Base-by-base conservation (phyloP, 805 yeast genomes). In the Saturnispora halmiae region DNA sequence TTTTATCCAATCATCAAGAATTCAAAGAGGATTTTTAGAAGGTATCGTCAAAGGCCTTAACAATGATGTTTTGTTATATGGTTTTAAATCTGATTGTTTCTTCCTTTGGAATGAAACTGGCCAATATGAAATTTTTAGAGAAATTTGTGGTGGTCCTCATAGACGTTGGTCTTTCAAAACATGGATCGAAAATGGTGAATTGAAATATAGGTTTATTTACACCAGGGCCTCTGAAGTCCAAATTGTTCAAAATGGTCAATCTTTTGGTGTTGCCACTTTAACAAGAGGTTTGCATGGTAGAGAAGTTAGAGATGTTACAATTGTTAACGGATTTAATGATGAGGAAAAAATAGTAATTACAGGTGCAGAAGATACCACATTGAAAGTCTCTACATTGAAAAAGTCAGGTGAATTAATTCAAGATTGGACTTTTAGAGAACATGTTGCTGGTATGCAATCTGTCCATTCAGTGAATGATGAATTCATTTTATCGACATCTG, bases 111-210 rank as follows among this genome's bases (percentile, higher is more conserved):
- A 88, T 56, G 95, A 85, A 52, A 75, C 87, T 1, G 65, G 70
- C 32, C 87, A 83, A 49, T 66, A 69, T 39, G 95, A 87, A 55
- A 56, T 85, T 2, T 65, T 73, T 36, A 72, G 77, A 43, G 85
- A 78, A 46, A 59, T 69, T 11, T 92, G 97, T 59, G 97, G 97
- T 21, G 97, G 97, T 2, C 75, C 92, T 3, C 96, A 88, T 56
- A 69, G 97, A 45, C 73, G 75, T 44, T 92, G 96, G 96, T 68
- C 70, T 26, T 61, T 82, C 20, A 45, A 51, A n/a, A 40, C 50
- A 28, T 38, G 41, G 24, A 42, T 53, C 4, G 45, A 44, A 18
- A 47, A 51, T 4, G 51, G 47, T 11, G 48, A 50, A 3, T 29
- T 52, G 9, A 52, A 56, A 10, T 70, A 58, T 47, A 64, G 69